These are phyloP conservation scores for Effrenium voratum DNA, from an alignment of 73 alveolate species.

Conservation along the genomic window DNA sequence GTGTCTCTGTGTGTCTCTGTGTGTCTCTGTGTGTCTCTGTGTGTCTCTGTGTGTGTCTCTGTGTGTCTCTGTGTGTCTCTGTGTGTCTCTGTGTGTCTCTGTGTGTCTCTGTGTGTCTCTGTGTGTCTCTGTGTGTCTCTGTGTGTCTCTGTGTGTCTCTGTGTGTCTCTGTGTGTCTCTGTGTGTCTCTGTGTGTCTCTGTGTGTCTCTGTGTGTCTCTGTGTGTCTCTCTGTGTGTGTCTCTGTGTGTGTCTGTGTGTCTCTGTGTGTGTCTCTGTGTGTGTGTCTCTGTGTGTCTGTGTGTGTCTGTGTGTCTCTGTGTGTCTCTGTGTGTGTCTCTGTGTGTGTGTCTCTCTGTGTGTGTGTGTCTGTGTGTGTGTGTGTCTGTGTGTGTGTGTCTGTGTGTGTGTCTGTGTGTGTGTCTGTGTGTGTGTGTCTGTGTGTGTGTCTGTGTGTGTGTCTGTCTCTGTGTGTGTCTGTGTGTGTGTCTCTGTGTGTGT, in stretches of 20 bases:
- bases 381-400: no score
- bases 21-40: background rate
- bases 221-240: background rate
- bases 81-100: background rate
- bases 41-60: background rate
- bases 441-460: no score
- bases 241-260: background rate
- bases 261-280: background rate
- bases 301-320: no score
- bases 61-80: background rate
- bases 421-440: no score
- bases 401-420: no score
- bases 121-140: conserved; percentile 8
- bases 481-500: no score
- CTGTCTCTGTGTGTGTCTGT: no score
- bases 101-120: background rate
- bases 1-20: no score
- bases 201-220: background rate
- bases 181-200: background rate
- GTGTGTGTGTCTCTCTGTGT: no score
- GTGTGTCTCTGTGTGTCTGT: background rate
- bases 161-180: background rate
- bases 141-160: background rate
- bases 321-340: no score
- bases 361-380: no score